Conservation (phyloP, 352 stramenopile species). For the Phytophthora syringae region DNA sequence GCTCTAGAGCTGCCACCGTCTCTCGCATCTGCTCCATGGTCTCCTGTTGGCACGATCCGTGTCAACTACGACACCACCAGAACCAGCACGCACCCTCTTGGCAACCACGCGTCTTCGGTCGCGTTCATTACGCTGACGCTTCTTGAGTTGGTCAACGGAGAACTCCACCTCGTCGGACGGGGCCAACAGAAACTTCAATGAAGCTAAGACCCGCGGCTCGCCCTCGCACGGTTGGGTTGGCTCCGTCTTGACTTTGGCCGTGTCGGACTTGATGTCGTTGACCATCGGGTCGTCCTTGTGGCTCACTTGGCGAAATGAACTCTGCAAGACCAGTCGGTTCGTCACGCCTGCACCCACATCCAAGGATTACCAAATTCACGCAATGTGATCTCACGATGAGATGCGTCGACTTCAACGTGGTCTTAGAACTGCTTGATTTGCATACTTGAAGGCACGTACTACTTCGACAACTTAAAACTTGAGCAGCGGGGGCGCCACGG, state of each 20-base stretch:
- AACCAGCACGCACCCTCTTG: not conserved
- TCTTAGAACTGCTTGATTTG: slow-evolving; percentile 4
- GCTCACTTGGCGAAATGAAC: slow-evolving; percentile 14
- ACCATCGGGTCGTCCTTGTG: too few species aligned
- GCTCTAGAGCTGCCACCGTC: slow-evolving; percentile 14
- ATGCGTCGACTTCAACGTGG: slow-evolving; percentile 4
- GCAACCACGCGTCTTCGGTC: slow-evolving; percentile 5
- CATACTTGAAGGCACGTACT: slow-evolving; percentile 4
- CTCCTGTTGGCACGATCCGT: slow-evolving; percentile 6
- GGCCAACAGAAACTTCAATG: slow-evolving; percentile 8
- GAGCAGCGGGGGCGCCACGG: slow-evolving; percentile 52
- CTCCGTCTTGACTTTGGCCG: slow-evolving; percentile 27
- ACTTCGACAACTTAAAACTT: slow-evolving; percentile 35
- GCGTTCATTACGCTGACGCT: slow-evolving; percentile 21
- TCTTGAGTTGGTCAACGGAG: not conserved
- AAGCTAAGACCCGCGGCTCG: not conserved
- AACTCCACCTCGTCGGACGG: slow-evolving; percentile 18
- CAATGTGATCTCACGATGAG: slow-evolving; percentile 18
- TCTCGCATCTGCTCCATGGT: slow-evolving; percentile 13
- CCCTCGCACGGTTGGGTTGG: not conserved
- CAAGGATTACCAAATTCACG: too few species aligned
- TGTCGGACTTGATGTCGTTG: too few species aligned
- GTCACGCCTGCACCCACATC: slow-evolving; percentile 5
- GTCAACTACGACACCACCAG: not conserved
- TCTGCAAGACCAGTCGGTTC: not conserved